phyloP scores from a whole-genome alignment of 169 alveolate species.

The Perkinsus olseni region DNA sequence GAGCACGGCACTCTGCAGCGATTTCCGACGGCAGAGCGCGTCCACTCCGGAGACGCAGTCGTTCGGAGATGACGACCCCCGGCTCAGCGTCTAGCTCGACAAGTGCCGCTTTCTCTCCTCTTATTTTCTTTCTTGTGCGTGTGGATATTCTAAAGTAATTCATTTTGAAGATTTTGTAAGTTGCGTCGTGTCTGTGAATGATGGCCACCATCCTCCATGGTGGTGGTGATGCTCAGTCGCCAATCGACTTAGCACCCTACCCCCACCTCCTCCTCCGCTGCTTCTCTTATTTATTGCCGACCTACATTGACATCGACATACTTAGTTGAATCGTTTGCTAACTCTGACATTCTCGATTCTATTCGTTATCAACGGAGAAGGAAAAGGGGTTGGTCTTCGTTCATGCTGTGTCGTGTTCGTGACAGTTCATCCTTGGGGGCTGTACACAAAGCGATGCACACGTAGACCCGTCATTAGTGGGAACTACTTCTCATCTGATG shows the following conservation, averaged over 20 bases:
- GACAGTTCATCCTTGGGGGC: neutral
- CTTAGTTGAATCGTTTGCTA: neutral
- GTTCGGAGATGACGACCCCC: neutral
- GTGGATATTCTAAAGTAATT: neutral
- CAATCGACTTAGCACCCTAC: neutral
- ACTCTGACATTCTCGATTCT: neutral
- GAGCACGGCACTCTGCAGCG: neutral
- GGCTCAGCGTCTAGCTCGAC: neutral
- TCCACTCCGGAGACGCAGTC: neutral
- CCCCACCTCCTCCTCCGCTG: neutral
- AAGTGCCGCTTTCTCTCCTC: neutral
- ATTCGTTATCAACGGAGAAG: neutral
- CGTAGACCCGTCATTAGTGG: no score
- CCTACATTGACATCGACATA: neutral
- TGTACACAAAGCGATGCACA: neutral
- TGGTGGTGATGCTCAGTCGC: neutral
- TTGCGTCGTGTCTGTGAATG: neutral
- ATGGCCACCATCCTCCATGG: neutral
- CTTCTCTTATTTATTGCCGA: neutral
- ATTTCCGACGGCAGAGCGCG: neutral
- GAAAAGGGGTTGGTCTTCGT: neutral
- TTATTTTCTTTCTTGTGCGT: neutral
- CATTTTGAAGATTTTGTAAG: neutral
- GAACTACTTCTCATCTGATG: no score
- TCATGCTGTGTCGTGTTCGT: neutral